Conservation (phyloP, 306 rosid species). For the Hylodesmum podocarpum region DNA sequence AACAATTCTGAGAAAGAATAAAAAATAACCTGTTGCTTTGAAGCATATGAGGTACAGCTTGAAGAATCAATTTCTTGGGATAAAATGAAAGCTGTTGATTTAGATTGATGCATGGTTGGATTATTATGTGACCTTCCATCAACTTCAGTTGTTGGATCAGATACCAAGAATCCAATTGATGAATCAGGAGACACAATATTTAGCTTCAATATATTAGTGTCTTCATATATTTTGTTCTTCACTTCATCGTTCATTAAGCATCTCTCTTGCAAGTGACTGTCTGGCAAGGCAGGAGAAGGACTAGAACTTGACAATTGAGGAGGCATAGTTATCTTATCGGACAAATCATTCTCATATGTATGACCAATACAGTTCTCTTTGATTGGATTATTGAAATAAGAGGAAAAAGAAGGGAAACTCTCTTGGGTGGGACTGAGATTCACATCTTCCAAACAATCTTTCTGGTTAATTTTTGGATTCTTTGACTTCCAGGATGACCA, state of each 20-base stretch:
- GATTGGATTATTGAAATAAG: constrained; percentile 24
- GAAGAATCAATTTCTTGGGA: constrained; percentile 33
- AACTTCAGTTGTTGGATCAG: constrained; percentile 25
- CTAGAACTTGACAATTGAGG: constrained; percentile 18
- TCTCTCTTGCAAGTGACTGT: constrained; percentile 25
- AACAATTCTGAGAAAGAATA: constrained; percentile 4
- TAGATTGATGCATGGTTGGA: constrained; percentile 30
- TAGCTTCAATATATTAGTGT: neutral
- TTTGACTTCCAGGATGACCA: constrained; percentile 29
- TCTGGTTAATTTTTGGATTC: constrained; percentile 29
- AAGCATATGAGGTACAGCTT: constrained; percentile 29
- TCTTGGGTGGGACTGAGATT: constrained; percentile 34
- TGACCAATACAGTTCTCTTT: constrained; percentile 20
- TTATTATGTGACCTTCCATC: constrained; percentile 9
- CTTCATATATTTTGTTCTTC: constrained; percentile 29
- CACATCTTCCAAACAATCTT: constrained; percentile 32
- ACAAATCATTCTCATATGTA: constrained; percentile 8
- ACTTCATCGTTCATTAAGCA: constrained; percentile 26
- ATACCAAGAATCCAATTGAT: constrained; percentile 21
- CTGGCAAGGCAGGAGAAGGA: constrained; percentile 9
- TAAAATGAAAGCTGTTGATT: constrained; percentile 24
- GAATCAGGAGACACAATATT: constrained; percentile 13
- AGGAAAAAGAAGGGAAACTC: constrained; percentile 38
- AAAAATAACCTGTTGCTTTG: constrained; percentile 57
- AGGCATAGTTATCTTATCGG: constrained; percentile 20